phyloP scores from a whole-genome alignment of 1,139 yeast species.

The Hansenula lynferdii region DNA sequence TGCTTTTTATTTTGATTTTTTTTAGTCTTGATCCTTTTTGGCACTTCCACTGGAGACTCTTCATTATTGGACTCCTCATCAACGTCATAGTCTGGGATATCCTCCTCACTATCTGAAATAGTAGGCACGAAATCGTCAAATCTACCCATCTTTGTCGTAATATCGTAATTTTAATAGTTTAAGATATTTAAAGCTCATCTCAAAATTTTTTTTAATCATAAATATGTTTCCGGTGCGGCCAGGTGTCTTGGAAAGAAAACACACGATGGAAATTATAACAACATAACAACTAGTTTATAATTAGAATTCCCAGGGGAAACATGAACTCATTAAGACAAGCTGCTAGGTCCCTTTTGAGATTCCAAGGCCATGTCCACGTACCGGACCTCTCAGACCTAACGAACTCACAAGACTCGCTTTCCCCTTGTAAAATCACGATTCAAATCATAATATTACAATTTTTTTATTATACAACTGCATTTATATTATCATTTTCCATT shows the following conservation, averaged over 20 bases:
- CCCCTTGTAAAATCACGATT: conserved; percentile 37
- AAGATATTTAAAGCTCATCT: conserved; percentile 2
- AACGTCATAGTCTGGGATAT: conserved; percentile 55
- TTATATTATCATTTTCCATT: conserved; percentile 49
- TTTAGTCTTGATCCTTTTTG: conserved; percentile 34
- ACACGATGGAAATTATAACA: too few species aligned
- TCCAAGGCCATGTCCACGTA: background rate
- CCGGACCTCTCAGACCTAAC: background rate
- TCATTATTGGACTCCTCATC: conserved; percentile 50
- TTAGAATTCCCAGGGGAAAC: too few species aligned
- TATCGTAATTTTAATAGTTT: too few species aligned
- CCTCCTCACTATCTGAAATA: conserved; percentile 68
- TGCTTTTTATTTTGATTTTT: conserved; percentile 27
- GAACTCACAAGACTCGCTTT: conserved; percentile 15
- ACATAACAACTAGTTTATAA: too few species aligned
- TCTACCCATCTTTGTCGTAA: conserved; percentile 9
- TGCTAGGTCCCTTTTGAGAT: background rate
- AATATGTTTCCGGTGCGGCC: background rate
- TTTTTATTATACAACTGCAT: conserved; percentile 63
- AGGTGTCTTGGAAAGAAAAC: background rate
- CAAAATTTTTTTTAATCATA: conserved; percentile 2
- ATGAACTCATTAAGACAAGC: background rate
- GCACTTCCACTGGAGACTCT: conserved; percentile 78
- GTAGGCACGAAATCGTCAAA: conserved; percentile 55
- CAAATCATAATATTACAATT: conserved; percentile 64